Base-by-base conservation (phyloP, 106 monocot genomes). In the Platanthera zijinensis region DNA sequence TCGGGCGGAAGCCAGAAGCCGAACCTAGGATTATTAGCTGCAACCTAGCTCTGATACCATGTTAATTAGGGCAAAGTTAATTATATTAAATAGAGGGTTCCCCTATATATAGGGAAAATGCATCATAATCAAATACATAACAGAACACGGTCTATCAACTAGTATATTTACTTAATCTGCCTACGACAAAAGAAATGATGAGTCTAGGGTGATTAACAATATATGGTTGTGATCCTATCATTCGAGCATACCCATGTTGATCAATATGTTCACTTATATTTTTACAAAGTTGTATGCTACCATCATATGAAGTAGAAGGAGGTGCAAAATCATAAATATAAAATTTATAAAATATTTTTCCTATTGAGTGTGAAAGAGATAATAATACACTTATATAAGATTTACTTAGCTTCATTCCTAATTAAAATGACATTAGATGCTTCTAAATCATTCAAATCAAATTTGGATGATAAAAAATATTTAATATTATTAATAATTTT, bases 401-500 rank as follows among this genome's bases (percentile, higher is more conserved):
- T 15, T 71, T 71, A 14, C 8, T 14, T 56, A 56, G 14, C 28
- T 71, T 71, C 70, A 71, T 71, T 7, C 70, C 46, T 15, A 47
- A 21, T 25, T 25, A 25, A 25, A 48, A 71, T 71, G 47, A 46
- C 18, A 47, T 71, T 13, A 47, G 45, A 6, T 21, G 22, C 67
- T 68, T 11, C 67, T 19, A 25, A n/a, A 11, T 28, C 67, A 28
- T 68, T 22, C 70, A 46, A 45, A 71, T 71, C 70, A 71, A 71
- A 71, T 15, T 71, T 71, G 18, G 0, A 21, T 11, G 70, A 47
- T 11, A 71, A 15, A 48, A 47, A 71, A 14, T 0, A 47, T 2
- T 71, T 71, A 1, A 47, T 15, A 71, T 15, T 21, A 45, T 71
- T 15, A 47, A 71, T 47, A 13, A 71, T 21, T 13, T 47, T 2